phyloP scores from a whole-genome alignment of 257 asterid genomes.

The Solanum megistacrolobum region DNA sequence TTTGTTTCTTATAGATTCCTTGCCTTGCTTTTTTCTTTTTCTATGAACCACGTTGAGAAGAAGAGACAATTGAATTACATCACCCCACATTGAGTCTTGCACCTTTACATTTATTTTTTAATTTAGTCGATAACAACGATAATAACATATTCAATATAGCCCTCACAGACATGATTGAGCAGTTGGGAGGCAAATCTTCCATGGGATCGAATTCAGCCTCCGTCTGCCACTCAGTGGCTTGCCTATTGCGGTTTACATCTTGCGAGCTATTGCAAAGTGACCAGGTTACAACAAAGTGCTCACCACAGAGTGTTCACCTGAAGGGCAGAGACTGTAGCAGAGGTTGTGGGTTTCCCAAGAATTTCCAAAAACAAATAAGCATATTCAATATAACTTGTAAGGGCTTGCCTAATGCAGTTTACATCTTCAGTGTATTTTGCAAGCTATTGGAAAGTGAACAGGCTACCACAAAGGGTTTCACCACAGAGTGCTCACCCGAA shows the following conservation, averaged over 20 bases:
- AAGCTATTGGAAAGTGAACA: too few species aligned
- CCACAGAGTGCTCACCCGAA: neutral
- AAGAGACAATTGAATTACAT: conserved; percentile 1
- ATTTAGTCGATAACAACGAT: neutral
- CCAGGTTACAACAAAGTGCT: neutral
- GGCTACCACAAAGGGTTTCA: too few species aligned
- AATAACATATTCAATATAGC: too few species aligned
- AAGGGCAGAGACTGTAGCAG: too few species aligned
- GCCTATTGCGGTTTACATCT: neutral
- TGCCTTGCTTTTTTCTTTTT: neutral
- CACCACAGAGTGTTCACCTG: neutral
- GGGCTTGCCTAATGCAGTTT: too few species aligned
- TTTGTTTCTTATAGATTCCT: neutral
- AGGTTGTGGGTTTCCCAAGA: neutral
- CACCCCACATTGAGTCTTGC: neutral
- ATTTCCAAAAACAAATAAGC: too few species aligned
- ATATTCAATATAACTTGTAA: too few species aligned
- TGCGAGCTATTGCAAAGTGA: too few species aligned
- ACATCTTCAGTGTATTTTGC: neutral
- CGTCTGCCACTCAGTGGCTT: too few species aligned
- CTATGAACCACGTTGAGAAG: neutral
- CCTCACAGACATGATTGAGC: neutral
- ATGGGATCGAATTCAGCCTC: neutral
- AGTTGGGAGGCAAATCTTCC: neutral
- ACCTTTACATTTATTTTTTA: neutral